These are phyloP conservation scores for Aspergillus texensis DNA, from an alignment of 2,329 filamentous ascomycete genomes.

Conservation along the genomic window DNA sequence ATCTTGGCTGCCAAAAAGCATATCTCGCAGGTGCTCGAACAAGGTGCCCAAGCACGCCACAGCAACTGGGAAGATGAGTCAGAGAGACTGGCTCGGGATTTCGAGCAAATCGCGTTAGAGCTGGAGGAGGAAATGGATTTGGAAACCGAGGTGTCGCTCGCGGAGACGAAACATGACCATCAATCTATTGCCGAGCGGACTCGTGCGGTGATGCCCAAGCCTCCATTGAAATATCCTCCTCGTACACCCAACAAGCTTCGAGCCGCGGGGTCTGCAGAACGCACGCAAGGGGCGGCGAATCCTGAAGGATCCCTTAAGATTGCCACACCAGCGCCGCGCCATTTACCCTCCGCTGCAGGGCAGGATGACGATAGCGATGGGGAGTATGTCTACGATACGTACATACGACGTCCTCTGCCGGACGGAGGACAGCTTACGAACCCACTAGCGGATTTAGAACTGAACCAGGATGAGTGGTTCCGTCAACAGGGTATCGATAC, in stretches of 20 bases:
- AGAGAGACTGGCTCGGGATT: conserved; percentile 44
- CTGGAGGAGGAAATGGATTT: conserved; percentile 36
- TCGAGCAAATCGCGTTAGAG: conserved; percentile 47
- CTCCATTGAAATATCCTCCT: conserved; percentile 41
- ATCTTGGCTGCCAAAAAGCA: conserved; percentile 40
- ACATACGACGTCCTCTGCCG: conserved; percentile 54
- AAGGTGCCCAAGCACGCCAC: conserved; percentile 38
- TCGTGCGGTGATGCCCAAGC: conserved; percentile 26
- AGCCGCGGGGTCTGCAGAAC: conserved; percentile 7
- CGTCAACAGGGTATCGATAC: conserved; percentile 33
- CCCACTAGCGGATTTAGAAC: conserved; percentile 33
- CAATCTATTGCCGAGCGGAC: conserved; percentile 11
- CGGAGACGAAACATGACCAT: conserved; percentile 3
- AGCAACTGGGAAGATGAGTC: conserved; percentile 47
- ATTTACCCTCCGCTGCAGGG: conserved; percentile 15
- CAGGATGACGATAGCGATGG: conserved; percentile 43
- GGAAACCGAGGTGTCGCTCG: conserved; percentile 5
- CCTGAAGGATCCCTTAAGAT: conserved; percentile 1
- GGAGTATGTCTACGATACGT: conserved; percentile 65
- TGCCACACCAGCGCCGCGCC: conserved; percentile 15
- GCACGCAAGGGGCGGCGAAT: conserved; percentile 4
- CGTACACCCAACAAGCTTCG: conserved; percentile 35
- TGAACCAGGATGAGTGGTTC: conserved; percentile 28
- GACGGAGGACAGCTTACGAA: conserved; percentile 38
- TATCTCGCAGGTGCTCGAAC: conserved; percentile 38